These are phyloP conservation scores for Balansia obtecta DNA, from an alignment of 2,329 filamentous ascomycete genomes.

Conservation along the genomic window DNA sequence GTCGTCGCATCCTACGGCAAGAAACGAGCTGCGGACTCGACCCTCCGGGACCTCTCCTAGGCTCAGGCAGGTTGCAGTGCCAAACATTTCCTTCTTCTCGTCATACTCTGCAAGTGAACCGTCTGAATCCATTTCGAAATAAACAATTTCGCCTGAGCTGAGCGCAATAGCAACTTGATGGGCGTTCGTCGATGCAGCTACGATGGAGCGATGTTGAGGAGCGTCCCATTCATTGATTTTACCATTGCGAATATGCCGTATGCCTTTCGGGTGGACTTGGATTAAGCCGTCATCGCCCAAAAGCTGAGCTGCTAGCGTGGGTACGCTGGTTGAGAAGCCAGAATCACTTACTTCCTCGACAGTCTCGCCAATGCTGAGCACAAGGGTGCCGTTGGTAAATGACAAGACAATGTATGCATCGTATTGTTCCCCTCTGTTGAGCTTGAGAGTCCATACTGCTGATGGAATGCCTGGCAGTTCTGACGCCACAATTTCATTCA, in stretches of 20 bases:
- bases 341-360: slow-evolving; percentile 93
- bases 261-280: slow-evolving; percentile 93
- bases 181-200: slow-evolving; percentile 86
- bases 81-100: slow-evolving; percentile 88
- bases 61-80: slow-evolving; percentile 89
- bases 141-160: slow-evolving; percentile 92
- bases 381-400: slow-evolving; percentile 78
- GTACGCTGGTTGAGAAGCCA: slow-evolving; percentile 77
- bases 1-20: slow-evolving; percentile 94
- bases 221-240: slow-evolving; percentile 87
- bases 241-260: slow-evolving; percentile 71
- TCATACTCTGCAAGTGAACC: slow-evolving; percentile 87
- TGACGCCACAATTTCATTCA: slow-evolving; percentile 91
- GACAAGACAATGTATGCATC: slow-evolving; percentile 95
- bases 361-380: slow-evolving; percentile 90
- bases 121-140: slow-evolving; percentile 94
- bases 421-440: slow-evolving; percentile 67
- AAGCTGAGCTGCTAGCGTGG: slow-evolving; percentile 85
- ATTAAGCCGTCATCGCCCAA: slow-evolving; percentile 87
- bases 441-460: slow-evolving; percentile 90
- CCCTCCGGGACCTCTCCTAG: slow-evolving; percentile 88
- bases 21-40: slow-evolving; percentile 74
- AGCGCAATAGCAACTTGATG: slow-evolving; percentile 87
- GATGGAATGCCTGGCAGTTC: slow-evolving; percentile 80
- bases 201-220: slow-evolving; percentile 87